These are phyloP conservation scores for Phaeolepiota aurea DNA, from an alignment of 768 basidiomycete species.

Conservation along the genomic window DNA sequence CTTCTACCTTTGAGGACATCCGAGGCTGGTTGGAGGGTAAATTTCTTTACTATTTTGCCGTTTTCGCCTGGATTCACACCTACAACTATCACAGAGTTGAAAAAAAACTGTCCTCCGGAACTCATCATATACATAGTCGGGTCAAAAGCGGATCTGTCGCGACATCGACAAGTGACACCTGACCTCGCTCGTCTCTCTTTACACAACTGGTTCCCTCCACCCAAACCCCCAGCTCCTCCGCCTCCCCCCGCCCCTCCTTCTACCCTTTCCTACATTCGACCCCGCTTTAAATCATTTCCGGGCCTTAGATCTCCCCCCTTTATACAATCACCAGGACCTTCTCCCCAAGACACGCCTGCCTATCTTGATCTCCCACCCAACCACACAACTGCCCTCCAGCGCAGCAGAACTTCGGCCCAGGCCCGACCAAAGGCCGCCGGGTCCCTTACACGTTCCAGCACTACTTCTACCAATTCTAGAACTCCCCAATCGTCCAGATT, in stretches of 20 bases:
- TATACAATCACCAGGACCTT: constrained; percentile 27
- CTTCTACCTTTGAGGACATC: constrained; percentile 82
- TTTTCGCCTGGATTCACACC: constrained; percentile 10
- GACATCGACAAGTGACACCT: constrained; percentile 67
- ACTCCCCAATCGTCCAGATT: constrained; percentile 51
- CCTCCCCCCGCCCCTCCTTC: constrained; percentile 50
- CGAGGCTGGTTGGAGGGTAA: constrained; percentile 86
- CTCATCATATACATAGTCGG: constrained; percentile 94
- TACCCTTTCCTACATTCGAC: constrained; percentile 69
- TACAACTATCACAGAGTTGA: constrained; percentile 77
- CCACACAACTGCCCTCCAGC: constrained; percentile 43
- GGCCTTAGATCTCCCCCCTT: constrained; percentile 54
- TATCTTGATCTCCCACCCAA: constrained; percentile 54
- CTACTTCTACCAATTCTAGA: constrained; percentile 31
- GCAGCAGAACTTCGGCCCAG: constrained; percentile 39
- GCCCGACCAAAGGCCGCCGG: constrained; percentile 40
- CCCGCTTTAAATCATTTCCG: constrained; percentile 69
- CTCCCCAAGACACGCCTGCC: constrained; percentile 47
- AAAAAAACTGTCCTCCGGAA: constrained; percentile 83
- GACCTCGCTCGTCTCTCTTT: constrained; percentile 80
- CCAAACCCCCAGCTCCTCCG: constrained; percentile 56
- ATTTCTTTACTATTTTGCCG: constrained; percentile 15
- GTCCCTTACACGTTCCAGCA: constrained; percentile 41
- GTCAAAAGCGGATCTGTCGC: constrained; percentile 77
- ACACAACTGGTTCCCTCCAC: constrained; percentile 84